Conservation (phyloP, 2,329 filamentous ascomycete genomes). For the Paecilomyces fulvus region DNA sequence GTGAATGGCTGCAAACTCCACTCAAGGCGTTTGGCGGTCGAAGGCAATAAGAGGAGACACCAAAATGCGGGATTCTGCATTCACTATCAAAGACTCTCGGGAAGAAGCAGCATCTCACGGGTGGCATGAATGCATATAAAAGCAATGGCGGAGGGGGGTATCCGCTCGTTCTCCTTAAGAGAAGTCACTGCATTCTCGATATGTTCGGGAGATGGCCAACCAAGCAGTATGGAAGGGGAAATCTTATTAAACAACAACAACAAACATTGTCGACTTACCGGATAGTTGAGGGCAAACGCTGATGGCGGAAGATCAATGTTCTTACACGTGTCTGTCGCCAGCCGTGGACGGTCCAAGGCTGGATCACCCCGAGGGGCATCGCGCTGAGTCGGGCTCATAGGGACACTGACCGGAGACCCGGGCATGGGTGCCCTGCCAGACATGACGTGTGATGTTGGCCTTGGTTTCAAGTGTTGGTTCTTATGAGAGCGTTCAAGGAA, state of each 20-base stretch:
- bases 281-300: slow-evolving; percentile 14
- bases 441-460: not conserved
- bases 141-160: not conserved
- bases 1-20: not conserved
- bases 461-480: not conserved
- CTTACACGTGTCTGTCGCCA: slow-evolving; percentile 14
- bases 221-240: not conserved
- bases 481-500: not conserved
- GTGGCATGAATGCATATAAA: not conserved
- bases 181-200: not conserved
- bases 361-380: slow-evolving; percentile 8
- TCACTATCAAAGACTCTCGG: not conserved
- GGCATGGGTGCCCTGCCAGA: not conserved
- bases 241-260: not conserved
- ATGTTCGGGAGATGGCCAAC: not conserved
- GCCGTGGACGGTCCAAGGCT: slow-evolving; percentile 12
- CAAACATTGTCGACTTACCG: slow-evolving; percentile 11
- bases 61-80: not conserved
- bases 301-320: slow-evolving; percentile 17
- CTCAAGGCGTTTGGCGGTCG: not conserved
- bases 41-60: not conserved
- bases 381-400: not conserved
- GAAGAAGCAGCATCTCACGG: not conserved
- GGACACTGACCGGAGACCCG: not conserved
- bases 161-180: not conserved